phyloP scores from a whole-genome alignment of 139 green algal genomes.

The Limnomonas spitsbergensis region DNA sequence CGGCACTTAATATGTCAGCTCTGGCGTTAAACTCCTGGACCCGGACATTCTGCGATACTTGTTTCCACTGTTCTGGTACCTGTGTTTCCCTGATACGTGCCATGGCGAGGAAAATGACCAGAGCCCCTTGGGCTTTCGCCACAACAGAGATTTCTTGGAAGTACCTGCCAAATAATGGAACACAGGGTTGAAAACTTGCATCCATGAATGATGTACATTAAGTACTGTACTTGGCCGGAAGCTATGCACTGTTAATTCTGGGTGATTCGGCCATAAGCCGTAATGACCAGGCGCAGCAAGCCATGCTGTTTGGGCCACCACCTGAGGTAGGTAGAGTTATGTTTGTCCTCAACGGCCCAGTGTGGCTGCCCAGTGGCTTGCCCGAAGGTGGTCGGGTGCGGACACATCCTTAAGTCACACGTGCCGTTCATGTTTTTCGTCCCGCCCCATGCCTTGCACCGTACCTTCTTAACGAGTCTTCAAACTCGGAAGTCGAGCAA shows the following conservation, averaged over 20 bases:
- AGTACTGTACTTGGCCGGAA: too few relatives aligned
- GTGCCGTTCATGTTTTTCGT: background rate
- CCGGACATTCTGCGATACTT: background rate
- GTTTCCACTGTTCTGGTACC: background rate
- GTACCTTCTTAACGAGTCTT: background rate
- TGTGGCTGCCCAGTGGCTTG: too few relatives aligned
- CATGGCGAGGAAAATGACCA: background rate
- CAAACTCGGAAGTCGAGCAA: background rate
- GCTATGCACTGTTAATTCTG: too few relatives aligned
- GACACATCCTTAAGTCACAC: background rate
- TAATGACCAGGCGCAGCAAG: too few relatives aligned
- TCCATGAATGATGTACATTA: too few relatives aligned
- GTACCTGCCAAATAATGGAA: too few relatives aligned
- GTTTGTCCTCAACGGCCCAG: background rate
- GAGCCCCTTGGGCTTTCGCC: background rate
- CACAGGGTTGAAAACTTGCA: too few relatives aligned
- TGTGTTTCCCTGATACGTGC: background rate
- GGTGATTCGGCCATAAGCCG: too few relatives aligned
- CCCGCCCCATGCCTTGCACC: background rate
- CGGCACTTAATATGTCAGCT: background rate
- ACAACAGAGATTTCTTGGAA: background rate
- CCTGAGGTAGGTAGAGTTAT: too few relatives aligned
- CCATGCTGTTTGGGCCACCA: too few relatives aligned
- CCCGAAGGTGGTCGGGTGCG: too few relatives aligned
- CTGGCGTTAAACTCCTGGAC: background rate